Evolutionary conservation across 108 stramenopile genomes (phyloP), one percentile per base, ranked within the genome.

Genomic region (Skeletonema marinoi): DNA sequence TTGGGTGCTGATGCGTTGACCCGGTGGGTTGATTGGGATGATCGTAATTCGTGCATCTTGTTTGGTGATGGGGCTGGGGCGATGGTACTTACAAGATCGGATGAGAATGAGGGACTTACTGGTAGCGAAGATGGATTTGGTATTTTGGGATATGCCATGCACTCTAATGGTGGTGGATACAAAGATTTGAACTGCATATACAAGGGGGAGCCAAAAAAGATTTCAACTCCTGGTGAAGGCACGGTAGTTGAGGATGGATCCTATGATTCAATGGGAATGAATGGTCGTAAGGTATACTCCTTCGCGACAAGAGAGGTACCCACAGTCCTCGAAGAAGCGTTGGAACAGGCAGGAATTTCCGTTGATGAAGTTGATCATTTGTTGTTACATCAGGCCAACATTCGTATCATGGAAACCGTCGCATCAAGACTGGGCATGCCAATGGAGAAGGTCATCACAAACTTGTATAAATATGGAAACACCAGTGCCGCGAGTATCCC

Each of bases 31-130:
- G 98, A 98, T 84, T 98, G 98, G 98, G 94, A 93, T 61, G 97
- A 98, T 80, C 86, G 98, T 32, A 97, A 97, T 84, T 73, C 88
- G 4, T 98, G 97, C 69, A 98, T 98, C 62, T 77, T 98, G 25
- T 98, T 98, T 84, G 98, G 98, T 25, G 98, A 98, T 86, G 98
- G 97, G 7, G 96, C 97, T 3, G 98, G 97, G 2, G 98, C 98
- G n/a, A 90, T 96, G 90, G 96, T 98, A 13, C 44, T 98, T 12
- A 59, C 68, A 35, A 66, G 68, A n/a, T 75, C 90, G 11, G 82
- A 86, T 32, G 54, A 42, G 41, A 36, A 19, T 48, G 70, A 66
- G 2, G 67, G 36, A n/a, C 30, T 31, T 21, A 41, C 17, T 33
- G 44, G 59, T 30, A 86, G 76, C n/a, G 86, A 78, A 2, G 87